Evolutionary conservation across 2,329 filamentous ascomycete genomes (phyloP).

Genomic region (Cadophora sp.): DNA sequence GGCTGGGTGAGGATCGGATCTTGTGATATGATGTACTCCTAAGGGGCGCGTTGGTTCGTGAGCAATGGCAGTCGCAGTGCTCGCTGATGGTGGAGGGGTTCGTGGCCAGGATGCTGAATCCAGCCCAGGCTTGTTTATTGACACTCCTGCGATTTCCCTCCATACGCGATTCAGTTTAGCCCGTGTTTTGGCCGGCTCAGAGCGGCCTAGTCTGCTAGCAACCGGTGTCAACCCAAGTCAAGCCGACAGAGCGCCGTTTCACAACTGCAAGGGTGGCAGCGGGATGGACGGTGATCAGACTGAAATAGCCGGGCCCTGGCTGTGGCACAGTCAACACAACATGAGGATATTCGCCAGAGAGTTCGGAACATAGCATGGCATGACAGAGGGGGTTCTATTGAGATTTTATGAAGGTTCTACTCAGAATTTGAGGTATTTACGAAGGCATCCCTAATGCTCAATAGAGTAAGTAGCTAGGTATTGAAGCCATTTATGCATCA

Average conservation of each 20-base stretch:
- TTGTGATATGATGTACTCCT: conserved; percentile 28
- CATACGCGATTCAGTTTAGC: conserved; percentile 11
- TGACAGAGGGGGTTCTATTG: no score
- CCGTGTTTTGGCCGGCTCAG: background rate
- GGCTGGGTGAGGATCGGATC: background rate
- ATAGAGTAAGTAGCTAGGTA: background rate
- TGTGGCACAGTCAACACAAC: background rate
- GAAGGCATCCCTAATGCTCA: background rate
- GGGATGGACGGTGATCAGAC: conserved; percentile 5
- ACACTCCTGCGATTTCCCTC: conserved; percentile 21
- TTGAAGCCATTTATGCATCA: background rate
- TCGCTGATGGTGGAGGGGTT: conserved; percentile 14
- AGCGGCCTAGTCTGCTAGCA: conserved; percentile 7
- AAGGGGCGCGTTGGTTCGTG: conserved; percentile 22
- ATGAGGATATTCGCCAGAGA: background rate
- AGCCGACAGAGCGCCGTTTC: background rate
- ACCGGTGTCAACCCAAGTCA: background rate
- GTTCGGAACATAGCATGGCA: no score
- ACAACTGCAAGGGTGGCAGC: conserved; percentile 7
- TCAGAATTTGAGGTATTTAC: background rate
- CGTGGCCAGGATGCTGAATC: background rate
- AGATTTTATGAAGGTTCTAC: no score
- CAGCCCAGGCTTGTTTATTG: conserved; percentile 14
- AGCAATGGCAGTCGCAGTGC: background rate
- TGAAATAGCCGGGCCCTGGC: background rate